phyloP scores from a whole-genome alignment of 164 flowering plant genomes.

The Taxillus chinensis region DNA sequence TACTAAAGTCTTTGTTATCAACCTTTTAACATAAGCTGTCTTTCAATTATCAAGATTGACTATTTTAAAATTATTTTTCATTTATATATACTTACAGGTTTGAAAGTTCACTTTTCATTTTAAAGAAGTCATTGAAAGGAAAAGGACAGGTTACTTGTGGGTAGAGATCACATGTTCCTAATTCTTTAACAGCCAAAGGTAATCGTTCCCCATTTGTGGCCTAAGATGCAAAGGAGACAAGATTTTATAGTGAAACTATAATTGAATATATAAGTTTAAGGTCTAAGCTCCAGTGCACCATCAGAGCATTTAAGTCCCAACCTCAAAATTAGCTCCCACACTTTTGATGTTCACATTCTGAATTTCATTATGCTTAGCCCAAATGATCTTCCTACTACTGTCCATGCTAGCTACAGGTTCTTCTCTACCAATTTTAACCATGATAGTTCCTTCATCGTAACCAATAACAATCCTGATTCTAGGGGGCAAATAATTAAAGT shows the following conservation, averaged over 20 bases:
- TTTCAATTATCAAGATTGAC: too few relatives aligned
- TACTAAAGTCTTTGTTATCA: too few relatives aligned
- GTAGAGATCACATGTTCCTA: slow-evolving; percentile 96
- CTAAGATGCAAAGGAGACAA: slow-evolving; percentile 24
- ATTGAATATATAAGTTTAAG: not conserved
- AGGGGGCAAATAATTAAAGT: too few relatives aligned
- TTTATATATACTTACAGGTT: too few relatives aligned
- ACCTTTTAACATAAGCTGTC: too few relatives aligned
- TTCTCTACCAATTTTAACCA: slow-evolving; percentile 25
- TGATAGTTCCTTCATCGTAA: slow-evolving; percentile 11
- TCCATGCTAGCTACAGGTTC: slow-evolving; percentile 98
- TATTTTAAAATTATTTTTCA: too few relatives aligned
- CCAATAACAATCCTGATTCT: slow-evolving; percentile 15
- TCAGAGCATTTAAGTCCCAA: slow-evolving; percentile 12
- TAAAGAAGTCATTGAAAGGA: too few relatives aligned
- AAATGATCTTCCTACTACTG: slow-evolving; percentile 86
- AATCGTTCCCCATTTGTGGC: slow-evolving; percentile 91
- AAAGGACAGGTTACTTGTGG: slow-evolving; percentile 59
- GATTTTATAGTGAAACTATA: not conserved
- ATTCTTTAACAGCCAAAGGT: slow-evolving; percentile 92
- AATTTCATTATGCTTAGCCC: slow-evolving; percentile 97
- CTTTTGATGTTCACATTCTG: slow-evolving; percentile 92
- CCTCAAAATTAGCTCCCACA: slow-evolving; percentile 95
- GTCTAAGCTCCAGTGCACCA: not conserved
- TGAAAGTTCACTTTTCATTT: too few relatives aligned